phyloP scores from a whole-genome alignment of 2,329 filamentous ascomycete genomes.

The Arthrobotrys sphaeroides region DNA sequence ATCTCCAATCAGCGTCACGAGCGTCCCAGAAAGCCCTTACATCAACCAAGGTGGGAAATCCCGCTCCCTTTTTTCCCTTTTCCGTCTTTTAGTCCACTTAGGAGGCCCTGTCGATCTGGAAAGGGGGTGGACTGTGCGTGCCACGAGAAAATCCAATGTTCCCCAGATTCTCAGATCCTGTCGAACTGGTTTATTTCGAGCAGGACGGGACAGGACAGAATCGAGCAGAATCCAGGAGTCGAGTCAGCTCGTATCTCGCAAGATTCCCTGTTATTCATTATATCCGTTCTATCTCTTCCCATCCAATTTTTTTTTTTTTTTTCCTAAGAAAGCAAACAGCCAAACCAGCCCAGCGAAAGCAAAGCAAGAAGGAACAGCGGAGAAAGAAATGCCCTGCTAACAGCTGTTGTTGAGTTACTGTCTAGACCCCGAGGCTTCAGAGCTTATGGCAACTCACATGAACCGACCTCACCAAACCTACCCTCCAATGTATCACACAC shows the following conservation, averaged over 20 bases:
- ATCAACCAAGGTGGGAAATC: conserved; percentile 49
- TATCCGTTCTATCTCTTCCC: not conserved
- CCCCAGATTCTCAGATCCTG: conserved; percentile 22
- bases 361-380: not conserved
- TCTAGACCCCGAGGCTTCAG: conserved; percentile 44
- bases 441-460: conserved; percentile 72
- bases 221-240: conserved; percentile 3
- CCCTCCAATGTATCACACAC: conserved; percentile 93
- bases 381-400: conserved; percentile 7
- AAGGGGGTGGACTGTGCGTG: conserved; percentile 35
- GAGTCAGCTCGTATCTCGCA: not conserved
- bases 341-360: not conserved
- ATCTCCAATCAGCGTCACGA: conserved; percentile 51
- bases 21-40: conserved; percentile 53
- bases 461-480: conserved; percentile 70
- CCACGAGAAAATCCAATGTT: conserved; percentile 27
- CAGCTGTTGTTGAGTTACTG: not conserved
- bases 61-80: conserved; percentile 10
- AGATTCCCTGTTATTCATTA: too few relatives aligned
- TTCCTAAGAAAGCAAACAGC: not conserved
- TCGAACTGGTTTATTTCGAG: not conserved
- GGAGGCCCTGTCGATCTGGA: conserved; percentile 23
- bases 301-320: too few relatives aligned
- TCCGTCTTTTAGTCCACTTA: not conserved
- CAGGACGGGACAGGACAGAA: too few relatives aligned